Evolutionary conservation across 768 basidiomycete genomes (phyloP), one percentile per base, ranked within the genome.

Genomic region (Macrolepiota fuliginosa): DNA sequence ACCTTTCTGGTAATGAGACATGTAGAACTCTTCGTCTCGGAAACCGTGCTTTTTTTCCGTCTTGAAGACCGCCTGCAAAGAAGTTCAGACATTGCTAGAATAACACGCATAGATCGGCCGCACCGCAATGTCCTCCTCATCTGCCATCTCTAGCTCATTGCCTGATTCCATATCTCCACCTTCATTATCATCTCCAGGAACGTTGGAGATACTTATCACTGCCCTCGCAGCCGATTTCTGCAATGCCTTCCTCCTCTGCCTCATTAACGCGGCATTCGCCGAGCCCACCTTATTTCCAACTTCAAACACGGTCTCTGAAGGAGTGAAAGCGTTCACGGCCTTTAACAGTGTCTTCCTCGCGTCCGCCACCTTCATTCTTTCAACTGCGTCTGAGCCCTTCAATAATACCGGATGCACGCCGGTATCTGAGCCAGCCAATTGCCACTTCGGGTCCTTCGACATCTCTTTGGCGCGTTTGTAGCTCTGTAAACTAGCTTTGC

Each of bases 391-490:
- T 13, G 68, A 66, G 7, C 77, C 80, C 54, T 79, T 73, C 45
- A 83, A 70, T 35, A 87, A 75, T 1, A 91, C 85, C n/a, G 93
- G 91, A 71, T 96, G 92, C 15, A 86, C 74, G 39, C 81, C 82
- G 12, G 86, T 80, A 53, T 86, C 84, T 24, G 85, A 82, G 2
- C 84, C 86, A 2, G 87, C 84, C 17, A 91, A 77, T 25, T 85
- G 80, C 87, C 90, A 93, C 58, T 87, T 85, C 1, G 82, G 77
- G 40, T 83, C 82, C 67, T 91, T 92, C 52, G 82, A 79, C 80
- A 97, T 89, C 61, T 88, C 89, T 69, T 98, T 98, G 13, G 96
- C 90, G 4, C 95, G 86, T 65, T 88, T 86, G 75, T 98, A 93
- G 69, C 90, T 91, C 59, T 88, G 87, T 15, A 83, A 82, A 68